Conservation (phyloP, 2,329 filamentous ascomycete species). For the Scedosporium aurantiacum region DNA sequence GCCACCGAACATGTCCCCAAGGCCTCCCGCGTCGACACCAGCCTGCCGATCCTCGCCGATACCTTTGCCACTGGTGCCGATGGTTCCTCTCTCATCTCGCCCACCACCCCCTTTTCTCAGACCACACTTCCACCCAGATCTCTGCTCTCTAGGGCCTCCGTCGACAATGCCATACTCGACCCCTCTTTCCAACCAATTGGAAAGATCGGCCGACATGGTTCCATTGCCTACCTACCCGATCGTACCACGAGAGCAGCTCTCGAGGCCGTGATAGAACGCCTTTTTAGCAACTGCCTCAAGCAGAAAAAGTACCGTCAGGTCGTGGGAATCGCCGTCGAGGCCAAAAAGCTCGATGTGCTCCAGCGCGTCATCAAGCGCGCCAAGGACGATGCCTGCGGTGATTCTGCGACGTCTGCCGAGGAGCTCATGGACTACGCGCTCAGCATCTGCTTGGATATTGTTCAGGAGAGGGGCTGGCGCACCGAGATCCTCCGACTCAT, state of each 20-base stretch:
- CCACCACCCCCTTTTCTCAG: slow-evolving; percentile 91
- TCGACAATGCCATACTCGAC: slow-evolving; percentile 52
- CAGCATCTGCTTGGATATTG: slow-evolving; percentile 93
- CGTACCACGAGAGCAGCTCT: slow-evolving; percentile 68
- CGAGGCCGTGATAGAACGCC: slow-evolving; percentile 71
- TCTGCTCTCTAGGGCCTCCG: slow-evolving; percentile 72
- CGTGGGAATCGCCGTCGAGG: slow-evolving; percentile 91
- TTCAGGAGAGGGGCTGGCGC: slow-evolving; percentile 82
- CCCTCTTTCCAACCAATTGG: slow-evolving; percentile 41
- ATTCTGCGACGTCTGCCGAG: slow-evolving; percentile 48
- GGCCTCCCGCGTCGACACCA: slow-evolving; percentile 27
- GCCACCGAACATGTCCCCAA: slow-evolving; percentile 37
- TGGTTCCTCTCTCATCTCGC: slow-evolving; percentile 63
- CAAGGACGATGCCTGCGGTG: slow-evolving; percentile 64
- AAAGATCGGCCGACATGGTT: slow-evolving; percentile 43
- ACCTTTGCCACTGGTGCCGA: slow-evolving; percentile 64
- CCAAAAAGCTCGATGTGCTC: slow-evolving; percentile 80
- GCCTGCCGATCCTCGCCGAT: slow-evolving; percentile 62
- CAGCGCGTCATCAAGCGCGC: slow-evolving; percentile 78
- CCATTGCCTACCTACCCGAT: slow-evolving; percentile 56
- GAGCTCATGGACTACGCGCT: slow-evolving; percentile 95
- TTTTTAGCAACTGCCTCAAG: slow-evolving; percentile 83
- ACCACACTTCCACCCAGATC: slow-evolving; percentile 89
- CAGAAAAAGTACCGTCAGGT: slow-evolving; percentile 89
- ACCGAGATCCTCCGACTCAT: slow-evolving; percentile 80